Base-by-base conservation (phyloP, 2,329 filamentous ascomycete species). In the Arthrobotrys megalospora region DNA sequence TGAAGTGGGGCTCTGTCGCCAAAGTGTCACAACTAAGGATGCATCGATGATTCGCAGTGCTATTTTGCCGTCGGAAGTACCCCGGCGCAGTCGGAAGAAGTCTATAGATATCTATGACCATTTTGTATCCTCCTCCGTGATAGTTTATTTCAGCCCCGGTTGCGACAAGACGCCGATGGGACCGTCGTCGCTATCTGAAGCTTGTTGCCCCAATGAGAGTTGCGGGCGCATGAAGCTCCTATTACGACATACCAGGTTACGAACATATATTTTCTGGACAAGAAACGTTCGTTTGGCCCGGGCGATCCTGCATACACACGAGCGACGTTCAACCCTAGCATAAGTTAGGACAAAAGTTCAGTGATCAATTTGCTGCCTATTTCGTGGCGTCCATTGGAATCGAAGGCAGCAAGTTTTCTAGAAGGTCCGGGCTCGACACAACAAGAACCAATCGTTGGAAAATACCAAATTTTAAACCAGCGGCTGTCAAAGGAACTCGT, bases 281-380 rank as follows among this genome's bases (percentile, higher is more conserved):
- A 28, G n/a, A 6, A 45, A 45, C 11, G 14, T 28, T 16, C 24
- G 43, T 43, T 60, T 60, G 34, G 7, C n/a, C 7, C 16, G 34
- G 34, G 41, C 0, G 19, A 43, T 43, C 16, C 55, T 28, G 19
- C 3, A 11, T 60, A 58, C 36, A 41, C n/a, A 32, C 2, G 55
- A 28, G 36, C 34, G 19, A 43, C 6, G 14, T 43, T 43, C 3
- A 28, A 60, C 16, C 55, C 36, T 19, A 19, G 55, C 34, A 43
- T 16, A 41, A 60, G 11, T 60, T 60, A 6, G 55, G 36, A 43
- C 36, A 60, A 60, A 60, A 58, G 7, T 19, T 60, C 36, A 60
- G 16, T n/a, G 52, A 21, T 58, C 32, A 28, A 60, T 58, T 58
- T 58, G 52, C 55, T 60, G 55, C 55, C 34, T 60, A 60, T 60